Conservation (phyloP, 805 yeast species). For the Ogataea angusta region DNA sequence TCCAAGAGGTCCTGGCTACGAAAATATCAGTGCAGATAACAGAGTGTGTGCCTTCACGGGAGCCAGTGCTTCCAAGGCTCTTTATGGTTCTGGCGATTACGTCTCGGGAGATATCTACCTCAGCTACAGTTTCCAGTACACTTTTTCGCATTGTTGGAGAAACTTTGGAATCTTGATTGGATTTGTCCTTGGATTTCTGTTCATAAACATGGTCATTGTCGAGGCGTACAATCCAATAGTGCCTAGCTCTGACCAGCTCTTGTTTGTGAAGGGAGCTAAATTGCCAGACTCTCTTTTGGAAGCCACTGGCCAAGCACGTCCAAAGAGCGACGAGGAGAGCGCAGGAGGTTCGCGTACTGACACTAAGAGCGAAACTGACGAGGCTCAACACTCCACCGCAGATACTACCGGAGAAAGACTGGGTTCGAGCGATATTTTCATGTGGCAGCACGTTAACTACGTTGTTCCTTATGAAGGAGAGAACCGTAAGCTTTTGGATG, state of each 20-base stretch:
- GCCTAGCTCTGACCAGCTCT: conserved; percentile 33
- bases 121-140: conserved; percentile 44
- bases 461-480: conserved; percentile 47
- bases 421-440: conserved; percentile 47
- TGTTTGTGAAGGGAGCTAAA: conserved; percentile 29
- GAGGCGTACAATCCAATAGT: conserved; percentile 32
- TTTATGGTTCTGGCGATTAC: conserved; percentile 26
- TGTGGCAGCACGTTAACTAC: conserved; percentile 63
- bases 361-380: conserved; percentile 17
- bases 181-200: conserved; percentile 40
- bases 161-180: conserved; percentile 57
- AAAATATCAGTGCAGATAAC: conserved; percentile 35
- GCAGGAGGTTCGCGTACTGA: conserved; percentile 13
- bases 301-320: conserved; percentile 29
- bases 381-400: conserved; percentile 12
- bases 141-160: conserved; percentile 69
- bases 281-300: conserved; percentile 28
- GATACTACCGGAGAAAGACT: conserved; percentile 20
- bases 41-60: conserved; percentile 55
- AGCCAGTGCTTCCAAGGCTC: conserved; percentile 31
- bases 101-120: conserved; percentile 55
- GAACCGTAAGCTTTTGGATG: conserved; percentile 40
- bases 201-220: conserved; percentile 26
- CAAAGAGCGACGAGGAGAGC: conserved; percentile 30
- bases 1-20: conserved; percentile 58